Base-by-base conservation (phyloP, 2,329 filamentous ascomycete species). In the Scolecobasidium constrictum region DNA sequence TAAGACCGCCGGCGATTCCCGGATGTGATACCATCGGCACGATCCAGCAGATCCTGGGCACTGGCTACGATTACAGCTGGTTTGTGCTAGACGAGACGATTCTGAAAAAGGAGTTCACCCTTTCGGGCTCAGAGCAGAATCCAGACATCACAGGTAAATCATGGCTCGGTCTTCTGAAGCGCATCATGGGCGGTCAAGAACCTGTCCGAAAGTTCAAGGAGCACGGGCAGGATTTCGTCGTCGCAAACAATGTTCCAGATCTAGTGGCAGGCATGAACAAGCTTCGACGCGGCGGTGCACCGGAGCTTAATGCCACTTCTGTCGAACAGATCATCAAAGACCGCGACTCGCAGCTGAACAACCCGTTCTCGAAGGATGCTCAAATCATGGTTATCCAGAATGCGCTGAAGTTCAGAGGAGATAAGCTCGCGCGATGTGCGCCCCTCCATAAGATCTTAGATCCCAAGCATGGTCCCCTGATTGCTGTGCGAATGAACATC, bases 51-150 rank as follows among this genome's bases (percentile, higher is more conserved):
- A 78, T 79, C 47, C 76, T 73, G 62, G 58, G 56, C 48, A 78
- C 76, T 0, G 75, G 76, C 1, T 71, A 77, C 57, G 74, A 78
- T 54, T 79, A 79, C 60, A 71, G 69, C 2, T 79, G 76, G 75
- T 79, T 79, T 58, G 66, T 79, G 43, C 65, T 76, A 2, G 66
- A 75, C 53, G 71, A 73, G 47, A 60, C 59, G 52, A 78, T 79
- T 50, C 71, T 78, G 37, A 71, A 72, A n/a, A 66, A 69, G 16
- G 75, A 79, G 55, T 78, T 79, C 45, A 73, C 71, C 11, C 67
- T 79, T 1, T 79, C 75, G 0, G 75, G 75, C 6, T 77, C 73
- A 0, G 75, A 79, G 57, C 75, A 79, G 60, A 79, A 79, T 58
- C 73, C 73, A 0, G 75, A 79, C 49, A 48, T 79, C 21, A 76